Base-by-base conservation (phyloP, 2,329 filamentous ascomycete species). In the Claviceps fusiformis region DNA sequence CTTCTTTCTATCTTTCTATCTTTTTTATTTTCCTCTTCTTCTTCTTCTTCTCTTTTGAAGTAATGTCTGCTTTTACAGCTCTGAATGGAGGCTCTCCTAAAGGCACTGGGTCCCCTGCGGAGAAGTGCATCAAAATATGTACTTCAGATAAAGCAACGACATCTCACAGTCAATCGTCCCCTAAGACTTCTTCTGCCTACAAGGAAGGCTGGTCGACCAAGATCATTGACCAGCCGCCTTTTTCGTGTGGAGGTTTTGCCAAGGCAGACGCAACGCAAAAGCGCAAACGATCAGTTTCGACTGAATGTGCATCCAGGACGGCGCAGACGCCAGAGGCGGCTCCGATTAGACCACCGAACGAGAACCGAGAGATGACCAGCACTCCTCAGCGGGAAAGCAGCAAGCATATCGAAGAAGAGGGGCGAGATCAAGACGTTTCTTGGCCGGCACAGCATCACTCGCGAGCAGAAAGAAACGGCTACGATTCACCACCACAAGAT, bases 281-380 rank as follows among this genome's bases (percentile, higher is more conserved):
- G 69, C 80, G 82, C 63, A 92, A 89, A 68, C 80, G 87, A 57
- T 89, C 87, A 7, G 71, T 75, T 49, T 87, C 85, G 6, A 67
- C 73, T 43, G 73, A 76, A 27, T 58, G 57, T 33, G 57, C 61
- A 17, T 57, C 61, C 7, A 55, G 60, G 8, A 66, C 69, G 46
- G 67, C 71, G 56, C 64, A 63, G 5, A 69, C 69, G 15, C 68
- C 68, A 33, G 70, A 71, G 52, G 62, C 62, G 29, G 61, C 65
- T 15, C 59, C 64, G 15, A 60, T 61, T n/a, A 61, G 64, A 31
- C 58, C 64, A 24, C 64, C 68, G n/a, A 54, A 60, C 43, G 72
- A 73, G 53, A 63, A 68, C 51, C 73, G 72, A 57, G 74, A 77
- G 44, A 58, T 67, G 17, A 75, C 74, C 58, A 68, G 64, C 43